Conservation (phyloP, 176 grass and related monocot species). For the Aegilops sharonensis region DNA sequence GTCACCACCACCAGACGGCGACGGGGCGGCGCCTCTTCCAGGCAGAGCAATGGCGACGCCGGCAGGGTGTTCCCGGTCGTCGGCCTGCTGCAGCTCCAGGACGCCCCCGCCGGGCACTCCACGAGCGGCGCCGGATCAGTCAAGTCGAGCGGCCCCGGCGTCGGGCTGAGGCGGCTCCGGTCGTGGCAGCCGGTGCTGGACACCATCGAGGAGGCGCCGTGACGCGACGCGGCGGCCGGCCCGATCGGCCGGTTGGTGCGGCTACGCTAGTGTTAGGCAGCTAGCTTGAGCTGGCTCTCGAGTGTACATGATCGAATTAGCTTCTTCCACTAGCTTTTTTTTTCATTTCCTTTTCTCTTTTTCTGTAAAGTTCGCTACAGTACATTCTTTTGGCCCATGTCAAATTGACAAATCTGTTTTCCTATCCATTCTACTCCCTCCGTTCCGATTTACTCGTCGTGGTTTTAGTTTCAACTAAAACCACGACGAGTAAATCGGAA, state of each 20-base stretch:
- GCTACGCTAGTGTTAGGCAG: constrained; percentile 45
- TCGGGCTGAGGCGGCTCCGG: constrained; percentile 31
- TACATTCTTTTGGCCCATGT: not conserved
- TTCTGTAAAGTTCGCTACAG: no score
- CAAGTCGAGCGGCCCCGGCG: not conserved
- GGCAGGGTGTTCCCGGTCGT: constrained; percentile 58
- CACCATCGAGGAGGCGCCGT: constrained; percentile 75
- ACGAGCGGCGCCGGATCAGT: not conserved
- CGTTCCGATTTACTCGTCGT: no score
- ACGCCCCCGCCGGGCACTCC: not conserved
- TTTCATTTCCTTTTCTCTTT: no score
- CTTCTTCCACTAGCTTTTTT: not conserved
- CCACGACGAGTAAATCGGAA: no score
- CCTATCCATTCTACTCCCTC: no score
- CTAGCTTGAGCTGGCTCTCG: constrained; percentile 41
- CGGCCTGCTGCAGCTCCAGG: constrained; percentile 50
- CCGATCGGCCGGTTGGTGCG: not conserved
- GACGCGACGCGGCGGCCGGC: constrained; percentile 18
- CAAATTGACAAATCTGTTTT: not conserved
- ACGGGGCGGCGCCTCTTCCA: not conserved
- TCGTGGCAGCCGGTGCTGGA: constrained; percentile 71
- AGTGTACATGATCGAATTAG: constrained; percentile 41
- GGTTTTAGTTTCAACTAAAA: no score
- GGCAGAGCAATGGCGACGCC: not conserved
- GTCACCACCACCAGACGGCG: constrained; percentile 1